Evolutionary conservation across 2,329 filamentous ascomycete genomes (phyloP).

Genomic region (Fusarium sp.): DNA sequence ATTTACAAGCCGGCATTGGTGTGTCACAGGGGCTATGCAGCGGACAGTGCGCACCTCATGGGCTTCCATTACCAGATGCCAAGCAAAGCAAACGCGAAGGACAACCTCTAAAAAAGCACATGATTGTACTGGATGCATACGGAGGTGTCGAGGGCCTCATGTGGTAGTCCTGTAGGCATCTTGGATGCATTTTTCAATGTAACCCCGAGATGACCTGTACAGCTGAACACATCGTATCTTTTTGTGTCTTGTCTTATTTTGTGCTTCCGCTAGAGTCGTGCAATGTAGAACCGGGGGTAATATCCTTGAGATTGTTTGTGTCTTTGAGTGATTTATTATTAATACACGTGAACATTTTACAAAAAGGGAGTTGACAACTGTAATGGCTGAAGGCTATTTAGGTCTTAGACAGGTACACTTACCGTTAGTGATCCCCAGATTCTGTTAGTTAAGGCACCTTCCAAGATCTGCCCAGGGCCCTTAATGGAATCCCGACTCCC

Average conservation of each 20-base stretch:
- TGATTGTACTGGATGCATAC: constrained; percentile 12
- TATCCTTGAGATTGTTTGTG: neutral
- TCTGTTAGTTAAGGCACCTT: constrained; percentile 1
- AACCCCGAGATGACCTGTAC: constrained; percentile 30
- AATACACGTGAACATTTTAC: neutral
- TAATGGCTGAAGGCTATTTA: too few relatives aligned
- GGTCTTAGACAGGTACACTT: neutral
- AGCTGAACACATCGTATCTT: constrained; percentile 12
- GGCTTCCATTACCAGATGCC: too few relatives aligned
- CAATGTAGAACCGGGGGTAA: neutral
- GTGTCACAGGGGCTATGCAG: too few relatives aligned
- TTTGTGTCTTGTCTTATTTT: neutral
- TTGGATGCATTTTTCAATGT: constrained; percentile 19
- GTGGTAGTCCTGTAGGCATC: constrained; percentile 18
- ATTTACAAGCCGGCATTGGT: too few relatives aligned
- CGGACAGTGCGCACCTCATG: too few relatives aligned
- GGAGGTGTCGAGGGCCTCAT: constrained; percentile 29
- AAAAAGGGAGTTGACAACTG: too few relatives aligned
- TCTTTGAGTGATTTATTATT: neutral
- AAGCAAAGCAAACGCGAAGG: too few relatives aligned
- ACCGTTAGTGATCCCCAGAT: neutral
- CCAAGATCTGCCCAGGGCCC: constrained; percentile 8
- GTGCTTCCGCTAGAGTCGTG: neutral
- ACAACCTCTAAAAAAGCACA: constrained; percentile 4
- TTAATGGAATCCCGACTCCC: constrained; percentile 4